Percentiles rank a stretch among this genome's conserved stretches.
phyloP scores from a whole-genome alignment of 2,329 filamentous ascomycete genomes.

The Fusarium sp. region DNA sequence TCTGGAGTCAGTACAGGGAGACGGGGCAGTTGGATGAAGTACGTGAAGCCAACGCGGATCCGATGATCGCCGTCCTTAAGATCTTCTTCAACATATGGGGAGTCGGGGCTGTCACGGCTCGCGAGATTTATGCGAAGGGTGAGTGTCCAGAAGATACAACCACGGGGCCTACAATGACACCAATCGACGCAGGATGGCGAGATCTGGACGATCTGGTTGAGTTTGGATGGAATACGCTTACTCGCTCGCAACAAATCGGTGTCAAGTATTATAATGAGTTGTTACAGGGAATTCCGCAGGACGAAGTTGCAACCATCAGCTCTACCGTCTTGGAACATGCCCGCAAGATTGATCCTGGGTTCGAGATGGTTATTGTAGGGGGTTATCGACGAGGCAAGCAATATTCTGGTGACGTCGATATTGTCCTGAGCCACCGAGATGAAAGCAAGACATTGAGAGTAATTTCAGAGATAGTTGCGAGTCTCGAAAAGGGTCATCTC shows the following conservation, averaged over 20 bases:
- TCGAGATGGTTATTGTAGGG: slow-evolving; percentile 72
- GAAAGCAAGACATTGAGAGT: slow-evolving; percentile 73
- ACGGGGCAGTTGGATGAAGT: slow-evolving; percentile 71
- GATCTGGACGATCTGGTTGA: slow-evolving; percentile 89
- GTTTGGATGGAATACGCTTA: slow-evolving; percentile 78
- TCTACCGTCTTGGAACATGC: slow-evolving; percentile 72
- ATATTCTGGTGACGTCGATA: slow-evolving; percentile 81
- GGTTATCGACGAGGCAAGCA: slow-evolving; percentile 83
- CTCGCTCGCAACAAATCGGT: slow-evolving; percentile 88
- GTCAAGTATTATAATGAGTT: slow-evolving; percentile 95
- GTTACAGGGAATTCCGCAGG: slow-evolving; percentile 71
- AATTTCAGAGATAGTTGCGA: slow-evolving; percentile 74
- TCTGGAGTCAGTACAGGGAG: slow-evolving; percentile 78
- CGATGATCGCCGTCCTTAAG: slow-evolving; percentile 69
- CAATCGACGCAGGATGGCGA: slow-evolving; percentile 67
- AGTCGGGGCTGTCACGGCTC: slow-evolving; percentile 83
- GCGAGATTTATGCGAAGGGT: slow-evolving; percentile 78
- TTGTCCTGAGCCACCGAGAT: slow-evolving; percentile 83
- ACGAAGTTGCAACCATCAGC: slow-evolving; percentile 77
- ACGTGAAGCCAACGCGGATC: slow-evolving; percentile 69
- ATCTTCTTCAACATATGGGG: slow-evolving; percentile 90
- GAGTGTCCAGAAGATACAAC: slow-evolving; percentile 1
- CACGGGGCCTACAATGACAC: background rate
- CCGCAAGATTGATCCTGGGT: slow-evolving; percentile 65
- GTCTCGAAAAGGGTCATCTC: slow-evolving; percentile 72